Conservation (phyloP, 2,329 filamentous ascomycete species). For the Fusarium xyrophilum region DNA sequence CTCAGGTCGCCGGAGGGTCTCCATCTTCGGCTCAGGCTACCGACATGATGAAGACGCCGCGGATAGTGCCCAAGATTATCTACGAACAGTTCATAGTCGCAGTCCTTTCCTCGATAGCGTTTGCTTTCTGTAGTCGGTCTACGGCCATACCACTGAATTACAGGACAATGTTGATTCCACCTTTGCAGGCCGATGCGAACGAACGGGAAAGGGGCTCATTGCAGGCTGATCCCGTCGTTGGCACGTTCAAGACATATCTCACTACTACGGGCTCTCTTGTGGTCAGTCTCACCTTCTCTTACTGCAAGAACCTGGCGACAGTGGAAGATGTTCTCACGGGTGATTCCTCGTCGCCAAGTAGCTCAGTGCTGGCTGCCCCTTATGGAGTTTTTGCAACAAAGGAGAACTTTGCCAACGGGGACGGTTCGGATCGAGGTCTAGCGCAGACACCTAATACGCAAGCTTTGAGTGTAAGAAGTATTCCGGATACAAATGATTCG, state of each 20-base stretch:
- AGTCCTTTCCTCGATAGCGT: slow-evolving; percentile 58
- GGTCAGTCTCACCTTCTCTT: slow-evolving; percentile 56
- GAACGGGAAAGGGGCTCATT: slow-evolving; percentile 26
- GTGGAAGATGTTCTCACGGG: slow-evolving; percentile 53
- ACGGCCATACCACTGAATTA: slow-evolving; percentile 61
- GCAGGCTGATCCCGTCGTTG: slow-evolving; percentile 48
- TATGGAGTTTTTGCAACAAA: slow-evolving; percentile 53
- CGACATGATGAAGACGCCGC: slow-evolving; percentile 35
- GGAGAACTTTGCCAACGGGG: slow-evolving; percentile 30
- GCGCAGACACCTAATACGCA: slow-evolving; percentile 63
- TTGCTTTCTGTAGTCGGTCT: slow-evolving; percentile 56
- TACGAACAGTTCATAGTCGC: slow-evolving; percentile 64
- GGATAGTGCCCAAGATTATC: slow-evolving; percentile 49
- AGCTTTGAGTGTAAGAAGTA: slow-evolving; percentile 51
- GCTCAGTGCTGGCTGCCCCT: slow-evolving; percentile 61
- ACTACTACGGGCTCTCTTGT: slow-evolving; percentile 64
- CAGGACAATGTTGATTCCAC: slow-evolving; percentile 58
- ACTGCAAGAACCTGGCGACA: slow-evolving; percentile 56
- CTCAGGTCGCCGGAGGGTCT: slow-evolving; percentile 34
- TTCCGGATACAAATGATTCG: slow-evolving; percentile 51
- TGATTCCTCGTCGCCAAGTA: slow-evolving; percentile 50
- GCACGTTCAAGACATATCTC: slow-evolving; percentile 61
- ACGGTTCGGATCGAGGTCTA: slow-evolving; percentile 44
- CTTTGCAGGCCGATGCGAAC: slow-evolving; percentile 22
- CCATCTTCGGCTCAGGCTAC: slow-evolving; percentile 41